Conservation (phyloP, 2,329 filamentous ascomycete genomes). For the Exophiala phaeomuriformis region DNA sequence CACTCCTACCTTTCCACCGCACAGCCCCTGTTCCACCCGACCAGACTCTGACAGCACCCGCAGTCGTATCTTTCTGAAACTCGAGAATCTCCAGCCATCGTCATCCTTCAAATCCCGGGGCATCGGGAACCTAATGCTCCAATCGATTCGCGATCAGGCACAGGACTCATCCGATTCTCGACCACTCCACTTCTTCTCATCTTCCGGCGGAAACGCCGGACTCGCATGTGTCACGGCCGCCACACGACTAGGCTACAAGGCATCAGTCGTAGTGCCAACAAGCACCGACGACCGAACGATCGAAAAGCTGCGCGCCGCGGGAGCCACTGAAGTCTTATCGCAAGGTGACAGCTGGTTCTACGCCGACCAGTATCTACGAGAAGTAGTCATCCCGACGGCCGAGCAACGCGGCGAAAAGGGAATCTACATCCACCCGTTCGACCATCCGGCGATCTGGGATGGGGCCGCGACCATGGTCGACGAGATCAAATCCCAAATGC, state of each 20-base stretch:
- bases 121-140: conserved; percentile 35
- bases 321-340: conserved; percentile 58
- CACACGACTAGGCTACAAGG: conserved; percentile 53
- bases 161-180: conserved; percentile 37
- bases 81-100: conserved; percentile 76
- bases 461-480: conserved; percentile 41
- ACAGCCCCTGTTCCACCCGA: not conserved
- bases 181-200: conserved; percentile 66
- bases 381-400: conserved; percentile 38
- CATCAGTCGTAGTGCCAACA: conserved; percentile 67
- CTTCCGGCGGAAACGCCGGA: conserved; percentile 76
- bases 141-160: conserved; percentile 61
- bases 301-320: conserved; percentile 60
- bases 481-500: conserved; percentile 39
- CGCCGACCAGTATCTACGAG: conserved; percentile 60
- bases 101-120: conserved; percentile 71
- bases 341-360: conserved; percentile 61
- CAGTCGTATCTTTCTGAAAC: conserved; percentile 72
- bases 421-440: conserved; percentile 46
- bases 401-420: conserved; percentile 31
- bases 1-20: too few species aligned
- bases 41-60: not conserved
- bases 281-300: conserved; percentile 63
- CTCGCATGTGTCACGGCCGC: conserved; percentile 73
- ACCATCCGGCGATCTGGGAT: conserved; percentile 41